Conservation (phyloP, 2,329 filamentous ascomycete genomes). For the Zalaria sp. region DNA sequence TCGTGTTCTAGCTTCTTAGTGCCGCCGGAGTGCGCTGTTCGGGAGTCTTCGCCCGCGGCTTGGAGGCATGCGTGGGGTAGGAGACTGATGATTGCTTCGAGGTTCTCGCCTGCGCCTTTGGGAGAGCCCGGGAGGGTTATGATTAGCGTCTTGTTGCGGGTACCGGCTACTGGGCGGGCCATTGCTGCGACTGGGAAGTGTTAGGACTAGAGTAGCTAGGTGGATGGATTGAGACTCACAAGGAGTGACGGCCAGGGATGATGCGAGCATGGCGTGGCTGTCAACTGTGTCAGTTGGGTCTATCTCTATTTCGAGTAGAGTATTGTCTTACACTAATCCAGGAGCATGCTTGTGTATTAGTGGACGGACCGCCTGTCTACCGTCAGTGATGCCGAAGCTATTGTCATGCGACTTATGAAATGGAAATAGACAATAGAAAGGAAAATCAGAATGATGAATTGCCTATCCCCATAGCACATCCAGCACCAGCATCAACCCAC, state of each 20-base stretch:
- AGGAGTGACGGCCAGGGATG: slow-evolving; percentile 73
- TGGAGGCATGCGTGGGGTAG: slow-evolving; percentile 91
- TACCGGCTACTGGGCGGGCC: slow-evolving; percentile 83
- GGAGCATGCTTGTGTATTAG: slow-evolving; percentile 76
- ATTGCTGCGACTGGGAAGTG: slow-evolving; percentile 68
- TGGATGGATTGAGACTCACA: slow-evolving; percentile 43
- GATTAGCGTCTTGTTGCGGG: slow-evolving; percentile 68
- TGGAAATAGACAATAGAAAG: no score
- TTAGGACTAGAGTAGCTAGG: slow-evolving; percentile 8
- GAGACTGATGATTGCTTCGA: slow-evolving; percentile 77
- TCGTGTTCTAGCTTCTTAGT: slow-evolving; percentile 73
- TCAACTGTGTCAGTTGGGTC: no score
- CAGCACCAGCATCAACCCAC: neutral
- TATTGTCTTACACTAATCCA: slow-evolving; percentile 53
- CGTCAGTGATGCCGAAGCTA: neutral
- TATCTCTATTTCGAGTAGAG: no score
- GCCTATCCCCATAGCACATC: no score
- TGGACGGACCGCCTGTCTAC: slow-evolving; percentile 53
- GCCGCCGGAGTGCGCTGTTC: slow-evolving; percentile 65
- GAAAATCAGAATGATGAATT: no score
- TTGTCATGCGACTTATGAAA: no score
- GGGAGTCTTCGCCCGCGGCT: slow-evolving; percentile 69
- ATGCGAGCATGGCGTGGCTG: slow-evolving; percentile 80
- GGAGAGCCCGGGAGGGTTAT: slow-evolving; percentile 87
- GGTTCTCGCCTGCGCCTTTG: slow-evolving; percentile 87